Conservation (phyloP, 2,329 filamentous ascomycete species). For the Beauveria pseudobassiana region DNA sequence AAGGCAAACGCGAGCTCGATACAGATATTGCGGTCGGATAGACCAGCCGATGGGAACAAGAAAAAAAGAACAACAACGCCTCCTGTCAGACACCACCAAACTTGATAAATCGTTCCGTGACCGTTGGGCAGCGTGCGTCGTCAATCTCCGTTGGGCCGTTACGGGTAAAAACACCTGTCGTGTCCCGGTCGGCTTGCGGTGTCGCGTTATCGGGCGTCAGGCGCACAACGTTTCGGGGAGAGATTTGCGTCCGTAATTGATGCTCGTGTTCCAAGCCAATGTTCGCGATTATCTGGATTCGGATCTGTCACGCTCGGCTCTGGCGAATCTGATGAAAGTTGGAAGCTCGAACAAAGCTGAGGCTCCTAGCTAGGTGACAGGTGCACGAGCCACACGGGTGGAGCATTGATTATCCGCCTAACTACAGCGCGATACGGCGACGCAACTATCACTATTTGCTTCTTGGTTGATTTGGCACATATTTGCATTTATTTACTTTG, state of each 20-base stretch:
- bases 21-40: slow-evolving; percentile 9
- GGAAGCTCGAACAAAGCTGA: background rate
- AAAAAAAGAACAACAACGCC: background rate
- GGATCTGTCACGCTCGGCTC: background rate
- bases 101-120: background rate
- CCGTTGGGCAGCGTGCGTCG: slow-evolving; percentile 10
- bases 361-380: background rate
- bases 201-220: background rate
- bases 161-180: background rate
- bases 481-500: background rate
- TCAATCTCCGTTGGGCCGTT: slow-evolving; percentile 1
- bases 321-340: background rate
- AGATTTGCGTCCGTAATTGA: background rate
- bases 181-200: background rate
- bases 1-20: slow-evolving; percentile 2
- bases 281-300: background rate
- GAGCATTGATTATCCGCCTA: slow-evolving; percentile 12
- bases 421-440: no score
- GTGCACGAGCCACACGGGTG: slow-evolving; percentile 10
- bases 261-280: no score
- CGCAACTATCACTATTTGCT: background rate
- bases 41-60: slow-evolving; percentile 4
- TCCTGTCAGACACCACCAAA: slow-evolving; percentile 8
- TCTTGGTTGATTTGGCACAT: background rate
- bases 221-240: background rate